Evolutionary conservation across 306 rosid genomes (phyloP).

Genomic region (Vicia villosa): DNA sequence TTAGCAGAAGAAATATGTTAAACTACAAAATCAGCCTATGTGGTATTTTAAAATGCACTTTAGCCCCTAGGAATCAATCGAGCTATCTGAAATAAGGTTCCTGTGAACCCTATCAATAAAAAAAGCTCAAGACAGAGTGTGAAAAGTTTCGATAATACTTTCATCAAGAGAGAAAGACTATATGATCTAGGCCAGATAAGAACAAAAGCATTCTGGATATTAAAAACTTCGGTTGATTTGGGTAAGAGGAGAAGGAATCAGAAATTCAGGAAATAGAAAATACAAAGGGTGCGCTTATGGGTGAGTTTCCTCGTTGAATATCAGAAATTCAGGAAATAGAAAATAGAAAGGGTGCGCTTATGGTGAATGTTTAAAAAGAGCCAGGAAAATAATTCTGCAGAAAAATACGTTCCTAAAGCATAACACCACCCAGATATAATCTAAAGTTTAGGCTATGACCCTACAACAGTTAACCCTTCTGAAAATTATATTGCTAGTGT

Average conservation of each 20-base stretch:
- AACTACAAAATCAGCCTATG: background rate
- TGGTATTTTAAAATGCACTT: slow-evolving; percentile 13
- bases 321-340: too few species aligned
- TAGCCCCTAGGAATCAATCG: slow-evolving; percentile 1
- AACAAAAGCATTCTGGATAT: background rate
- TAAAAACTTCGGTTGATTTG: background rate
- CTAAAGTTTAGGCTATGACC: background rate
- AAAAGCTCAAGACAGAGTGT: background rate
- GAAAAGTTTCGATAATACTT: background rate
- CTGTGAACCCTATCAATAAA: background rate
- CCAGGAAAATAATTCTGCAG: background rate
- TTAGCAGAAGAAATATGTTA: background rate
- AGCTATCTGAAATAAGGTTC: background rate
- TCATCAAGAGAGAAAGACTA: background rate
- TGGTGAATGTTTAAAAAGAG: background rate
- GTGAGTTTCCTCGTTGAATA: too few species aligned
- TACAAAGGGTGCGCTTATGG: background rate
- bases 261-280: background rate
- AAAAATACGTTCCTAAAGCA: background rate
- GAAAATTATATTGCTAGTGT: background rate
- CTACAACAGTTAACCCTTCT: background rate
- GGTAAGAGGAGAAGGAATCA: background rate
- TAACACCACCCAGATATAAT: background rate
- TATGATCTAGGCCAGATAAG: background rate
- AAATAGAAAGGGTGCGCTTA: background rate